Conservation (phyloP, 257 asterid species). For the Voacanga thouarsii region DNA sequence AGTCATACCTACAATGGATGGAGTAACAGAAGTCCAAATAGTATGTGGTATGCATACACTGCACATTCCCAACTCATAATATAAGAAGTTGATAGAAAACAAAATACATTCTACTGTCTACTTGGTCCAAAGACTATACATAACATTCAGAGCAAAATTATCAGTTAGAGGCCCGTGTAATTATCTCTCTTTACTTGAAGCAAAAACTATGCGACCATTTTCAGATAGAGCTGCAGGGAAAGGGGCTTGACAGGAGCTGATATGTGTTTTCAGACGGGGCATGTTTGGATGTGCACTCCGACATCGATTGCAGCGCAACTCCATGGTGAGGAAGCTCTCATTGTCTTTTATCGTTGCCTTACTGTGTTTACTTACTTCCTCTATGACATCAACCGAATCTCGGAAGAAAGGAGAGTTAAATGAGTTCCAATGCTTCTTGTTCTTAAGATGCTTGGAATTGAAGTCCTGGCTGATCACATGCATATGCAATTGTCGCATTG, state of each 20-base stretch:
- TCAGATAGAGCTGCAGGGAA: conserved; percentile 56
- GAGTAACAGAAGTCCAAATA: no score
- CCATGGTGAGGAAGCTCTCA: conserved; percentile 43
- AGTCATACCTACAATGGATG: no score
- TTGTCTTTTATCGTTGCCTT: conserved; percentile 33
- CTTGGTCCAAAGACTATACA: not conserved
- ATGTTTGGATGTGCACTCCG: conserved; percentile 79
- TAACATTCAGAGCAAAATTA: not conserved
- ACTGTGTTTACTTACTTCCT: conserved; percentile 56
- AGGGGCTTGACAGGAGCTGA: conserved; percentile 56
- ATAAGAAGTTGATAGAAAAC: not conserved
- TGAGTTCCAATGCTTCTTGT: conserved; percentile 94
- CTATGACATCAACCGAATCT: conserved; percentile 73
- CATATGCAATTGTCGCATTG: conserved; percentile 90
- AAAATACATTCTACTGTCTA: not conserved
- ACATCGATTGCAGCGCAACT: conserved; percentile 83
- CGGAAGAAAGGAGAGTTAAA: conserved; percentile 75
- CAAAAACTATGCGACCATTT: conserved; percentile 49
- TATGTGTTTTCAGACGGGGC: conserved; percentile 74
- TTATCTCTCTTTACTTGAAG: conserved; percentile 16
- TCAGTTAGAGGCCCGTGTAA: no score
- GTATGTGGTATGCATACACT: no score
- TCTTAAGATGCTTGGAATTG: conserved; percentile 68
- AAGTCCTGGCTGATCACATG: conserved; percentile 95
- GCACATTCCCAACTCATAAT: not conserved